A percentile compares a stretch with the other conserved stretches of the same genome.
Conservation (phyloP, 2,329 filamentous ascomycete species). For the Fusarium annulatum region DNA sequence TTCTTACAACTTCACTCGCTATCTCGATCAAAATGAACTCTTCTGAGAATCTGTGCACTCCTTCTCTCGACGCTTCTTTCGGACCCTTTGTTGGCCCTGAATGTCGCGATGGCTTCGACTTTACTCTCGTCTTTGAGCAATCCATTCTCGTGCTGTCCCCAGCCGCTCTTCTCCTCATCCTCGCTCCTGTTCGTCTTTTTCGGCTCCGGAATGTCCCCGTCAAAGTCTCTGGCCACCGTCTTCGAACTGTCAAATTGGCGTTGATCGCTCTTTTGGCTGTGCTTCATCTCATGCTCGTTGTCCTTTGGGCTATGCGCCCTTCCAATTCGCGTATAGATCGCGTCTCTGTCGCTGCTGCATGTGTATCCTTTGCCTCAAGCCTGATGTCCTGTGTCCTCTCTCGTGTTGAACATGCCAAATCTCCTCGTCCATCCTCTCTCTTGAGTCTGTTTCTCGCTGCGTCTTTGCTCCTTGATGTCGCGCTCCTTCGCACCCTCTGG, state of each 20-base stretch:
- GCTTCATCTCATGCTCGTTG: constrained; percentile 49
- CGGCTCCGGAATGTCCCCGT: constrained; percentile 42
- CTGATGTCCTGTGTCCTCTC: constrained; percentile 49
- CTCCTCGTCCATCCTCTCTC: constrained; percentile 48
- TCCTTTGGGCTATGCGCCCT: constrained; percentile 46
- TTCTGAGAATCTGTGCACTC: constrained; percentile 31
- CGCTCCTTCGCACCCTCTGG: constrained; percentile 52
- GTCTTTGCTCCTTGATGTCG: constrained; percentile 50
- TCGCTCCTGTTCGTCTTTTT: constrained; percentile 47
- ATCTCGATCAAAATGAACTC: constrained; percentile 38
- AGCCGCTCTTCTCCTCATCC: constrained; percentile 46
- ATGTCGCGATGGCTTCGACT: constrained; percentile 60
- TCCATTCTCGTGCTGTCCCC: constrained; percentile 50
- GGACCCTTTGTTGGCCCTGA: constrained; percentile 39
- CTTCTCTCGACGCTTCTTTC: constrained; percentile 42
- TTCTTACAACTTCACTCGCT: not conserved
- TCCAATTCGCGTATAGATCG: constrained; percentile 35
- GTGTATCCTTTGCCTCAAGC: constrained; percentile 48
- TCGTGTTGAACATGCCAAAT: constrained; percentile 48
- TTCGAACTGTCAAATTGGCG: constrained; percentile 46
- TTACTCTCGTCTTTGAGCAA: constrained; percentile 60
- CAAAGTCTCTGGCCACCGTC: constrained; percentile 40
- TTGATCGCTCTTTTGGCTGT: constrained; percentile 43
- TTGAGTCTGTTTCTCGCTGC: constrained; percentile 50
- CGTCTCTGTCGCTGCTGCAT: constrained; percentile 48